Evolutionary conservation across 1,284 basidiomycete species (phyloP), one percentile per base, ranked within the genome.

Genomic region (Ustilago cynodontis): DNA sequence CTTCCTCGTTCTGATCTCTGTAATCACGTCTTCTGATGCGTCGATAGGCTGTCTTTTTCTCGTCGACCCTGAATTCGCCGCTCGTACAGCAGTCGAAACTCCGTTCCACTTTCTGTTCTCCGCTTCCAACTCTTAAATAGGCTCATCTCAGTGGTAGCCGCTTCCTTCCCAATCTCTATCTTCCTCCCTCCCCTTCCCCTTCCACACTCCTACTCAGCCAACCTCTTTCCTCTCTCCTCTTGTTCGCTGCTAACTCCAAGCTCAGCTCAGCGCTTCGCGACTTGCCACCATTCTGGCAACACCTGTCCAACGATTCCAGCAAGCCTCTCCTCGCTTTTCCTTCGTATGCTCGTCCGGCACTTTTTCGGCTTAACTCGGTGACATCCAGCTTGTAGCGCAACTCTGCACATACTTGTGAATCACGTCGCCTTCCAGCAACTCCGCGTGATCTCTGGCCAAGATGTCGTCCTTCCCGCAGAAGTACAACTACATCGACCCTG

Each of bases 61-160:
- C 7, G 7, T 20, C 18, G 20, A 3, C 41, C n/a, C 3, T 43
- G 5, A 7, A 2, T 49, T 49, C 47, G 47, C 47, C 47, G 47
- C 26, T 28, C 47, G 24, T 24, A 26, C 47, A 14, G n/a, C 26
- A 26, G 26, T 49, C 26, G 24, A 49, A 49, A 49, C 47, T 52
- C 50, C 31, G 31, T 52, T 50, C 28, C 47, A 22, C 24, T 50
- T 16, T 11, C 20, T n/a, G 22, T 29, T 37, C 18, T 20, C 5
- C 35, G 22, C 52, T 37, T 54, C n/a, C 33, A 11, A 33, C 11
- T 22, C 58, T 59, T 59, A 59, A 59, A 59, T 35, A 45, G 37
- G 28, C 14, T 10, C 9, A 26, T 26, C 47, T 28, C 20, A 28
- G 28, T 20, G 29, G 24, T 11, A 4, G 2, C 52, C 20, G 7